phyloP scores from a whole-genome alignment of 2,329 filamentous ascomycete species.

The Colletotrichum ledebouriae region DNA sequence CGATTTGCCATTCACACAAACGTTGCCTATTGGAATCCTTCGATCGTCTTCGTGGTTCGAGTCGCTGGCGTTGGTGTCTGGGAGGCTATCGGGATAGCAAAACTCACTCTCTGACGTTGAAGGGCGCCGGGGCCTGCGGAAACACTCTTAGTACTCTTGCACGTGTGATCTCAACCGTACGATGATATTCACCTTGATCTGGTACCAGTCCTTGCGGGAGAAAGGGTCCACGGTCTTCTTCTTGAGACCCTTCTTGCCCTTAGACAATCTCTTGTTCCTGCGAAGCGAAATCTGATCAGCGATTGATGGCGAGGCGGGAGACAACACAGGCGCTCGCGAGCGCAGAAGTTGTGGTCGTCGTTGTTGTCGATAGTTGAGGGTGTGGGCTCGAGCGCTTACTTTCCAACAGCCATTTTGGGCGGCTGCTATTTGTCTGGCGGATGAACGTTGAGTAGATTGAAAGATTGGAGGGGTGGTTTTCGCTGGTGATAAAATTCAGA shows the following conservation, averaged over 20 bases:
- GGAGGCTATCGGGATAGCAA: constrained; percentile 17
- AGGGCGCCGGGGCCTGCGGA: constrained; percentile 87
- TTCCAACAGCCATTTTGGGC: constrained; percentile 71
- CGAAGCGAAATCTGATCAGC: constrained; percentile 46
- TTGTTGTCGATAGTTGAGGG: not conserved
- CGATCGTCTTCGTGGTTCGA: constrained; percentile 2
- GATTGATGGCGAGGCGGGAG: constrained; percentile 33
- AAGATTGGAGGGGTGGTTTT: constrained; percentile 56
- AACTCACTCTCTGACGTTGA: constrained; percentile 95
- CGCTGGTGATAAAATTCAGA: constrained; percentile 49
- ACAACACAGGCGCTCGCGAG: not conserved
- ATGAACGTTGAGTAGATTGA: constrained; percentile 59
- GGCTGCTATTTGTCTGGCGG: constrained; percentile 61
- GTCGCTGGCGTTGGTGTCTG: not conserved
- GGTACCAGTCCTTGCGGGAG: constrained; percentile 99
- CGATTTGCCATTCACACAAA: not conserved
- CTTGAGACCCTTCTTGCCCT: constrained; percentile 99
- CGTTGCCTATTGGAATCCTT: not conserved
- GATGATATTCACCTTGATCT: constrained; percentile 80
- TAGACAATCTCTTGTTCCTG: constrained; percentile 99
- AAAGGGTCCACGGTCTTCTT: constrained; percentile 99
- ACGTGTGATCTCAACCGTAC: not conserved
- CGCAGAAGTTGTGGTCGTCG: not conserved
- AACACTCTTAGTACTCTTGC: constrained; percentile 45
- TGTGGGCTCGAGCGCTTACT: constrained; percentile 57